Base-by-base conservation (phyloP, 192 early-diverging fungal species). In the Powellomyces hirtus region DNA sequence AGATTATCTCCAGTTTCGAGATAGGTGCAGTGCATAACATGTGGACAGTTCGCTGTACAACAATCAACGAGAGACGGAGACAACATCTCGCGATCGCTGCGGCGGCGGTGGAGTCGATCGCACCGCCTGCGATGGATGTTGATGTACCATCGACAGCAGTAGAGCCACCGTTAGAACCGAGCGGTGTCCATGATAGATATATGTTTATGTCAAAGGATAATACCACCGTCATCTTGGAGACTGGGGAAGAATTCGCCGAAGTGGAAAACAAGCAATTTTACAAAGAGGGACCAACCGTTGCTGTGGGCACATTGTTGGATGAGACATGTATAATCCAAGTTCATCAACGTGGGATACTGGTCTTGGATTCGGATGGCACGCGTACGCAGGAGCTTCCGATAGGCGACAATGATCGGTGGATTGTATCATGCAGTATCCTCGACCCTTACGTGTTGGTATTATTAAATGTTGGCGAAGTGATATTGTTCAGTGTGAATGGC, bases 241-340 rank as follows among this genome's bases (percentile, higher is more conserved):
- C 89, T 1, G 93, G 92, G 52, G 89, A 93, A 31, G 94, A 96
- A 53, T 72, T 97, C 31, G 76, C 83, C 24, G 90, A 98, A 77
- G 70, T 94, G 51, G 85, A 87, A 20, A 81, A 83, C 30, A 84
- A 81, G 1, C 89, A 85, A 3, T 98, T 97, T 66, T 92, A 84
- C 62, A 81, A 81, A 0, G 70, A 75, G 18, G 92, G 90, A 0
- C 85, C 90, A 5, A 95, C 95, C 0, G 75, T 99, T n/a, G 81
- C 72, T 0, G 90, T 89, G 4, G 89, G 88, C 10, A 83, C 89
- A 18, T 67, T 96, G 1, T 71, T 92, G 52, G 84, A 86, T 44
- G 81, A 85, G 31, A 86, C 85, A 5, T 76, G 86, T 7, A 89
- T 94, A 56, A 83, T 99, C 5, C 97, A 99, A 70, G 90, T 96